Percentiles rank a stretch among this genome's conserved stretches.
Evolutionary conservation across 495 filamentous ascomycete genomes (phyloP).

Genomic region (Aspergillus sparsus): DNA sequence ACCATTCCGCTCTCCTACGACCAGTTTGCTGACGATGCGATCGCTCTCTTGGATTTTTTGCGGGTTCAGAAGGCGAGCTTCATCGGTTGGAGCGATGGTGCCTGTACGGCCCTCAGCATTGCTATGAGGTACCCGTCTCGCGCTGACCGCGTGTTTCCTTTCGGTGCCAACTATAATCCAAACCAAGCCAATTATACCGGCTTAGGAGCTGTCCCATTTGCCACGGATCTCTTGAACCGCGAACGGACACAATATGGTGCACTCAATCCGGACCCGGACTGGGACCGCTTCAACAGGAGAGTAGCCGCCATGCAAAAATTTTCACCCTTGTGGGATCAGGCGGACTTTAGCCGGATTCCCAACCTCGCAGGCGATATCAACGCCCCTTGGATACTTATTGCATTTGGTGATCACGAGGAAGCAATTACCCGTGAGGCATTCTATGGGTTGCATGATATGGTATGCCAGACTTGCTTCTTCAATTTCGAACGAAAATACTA

Average conservation of each 20-base stretch:
- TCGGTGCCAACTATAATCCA: conserved; percentile 1
- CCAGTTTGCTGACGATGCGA: neutral
- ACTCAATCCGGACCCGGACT: conserved; percentile 1
- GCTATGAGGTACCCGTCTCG: neutral
- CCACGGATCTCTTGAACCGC: neutral
- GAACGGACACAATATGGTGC: neutral
- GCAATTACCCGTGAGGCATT: neutral
- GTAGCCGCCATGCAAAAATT: neutral
- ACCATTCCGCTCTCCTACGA: neutral
- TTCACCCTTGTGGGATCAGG: neutral
- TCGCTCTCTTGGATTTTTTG: neutral
- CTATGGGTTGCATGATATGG: neutral
- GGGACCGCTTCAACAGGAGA: neutral
- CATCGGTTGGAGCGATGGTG: conserved; percentile 5
- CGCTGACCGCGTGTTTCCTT: neutral
- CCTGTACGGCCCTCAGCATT: neutral
- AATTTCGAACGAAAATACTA: neutral
- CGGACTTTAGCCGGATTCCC: neutral
- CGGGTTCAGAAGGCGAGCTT: neutral
- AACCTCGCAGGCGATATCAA: neutral
- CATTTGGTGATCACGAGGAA: conserved; percentile 6
- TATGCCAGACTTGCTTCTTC: neutral
- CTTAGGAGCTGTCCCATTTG: neutral
- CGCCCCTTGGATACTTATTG: conserved; percentile 2
- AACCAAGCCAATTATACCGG: neutral